Percentiles rank a stretch among this genome's conserved stretches.
These are phyloP conservation scores for Knoxdaviesia proteae DNA, from an alignment of 2,329 filamentous ascomycete species.

Conservation along the genomic window DNA sequence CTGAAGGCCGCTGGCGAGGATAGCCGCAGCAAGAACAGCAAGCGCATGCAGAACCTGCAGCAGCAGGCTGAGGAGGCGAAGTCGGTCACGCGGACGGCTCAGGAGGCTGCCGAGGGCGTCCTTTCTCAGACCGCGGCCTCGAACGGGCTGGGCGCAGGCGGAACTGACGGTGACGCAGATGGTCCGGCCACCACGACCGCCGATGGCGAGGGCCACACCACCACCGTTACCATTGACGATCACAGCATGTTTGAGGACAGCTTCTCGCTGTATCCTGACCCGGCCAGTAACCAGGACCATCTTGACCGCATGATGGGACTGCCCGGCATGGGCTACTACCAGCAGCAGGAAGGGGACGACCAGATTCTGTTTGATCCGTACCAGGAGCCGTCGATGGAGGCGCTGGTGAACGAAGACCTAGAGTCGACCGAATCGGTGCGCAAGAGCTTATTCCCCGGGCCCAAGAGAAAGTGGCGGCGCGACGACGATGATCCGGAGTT, in stretches of 20 bases:
- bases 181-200: neutral
- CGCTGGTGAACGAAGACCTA: conserved; percentile 19
- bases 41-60: conserved; percentile 33
- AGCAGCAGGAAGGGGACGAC: conserved; percentile 34
- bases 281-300: conserved; percentile 14
- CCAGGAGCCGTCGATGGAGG: conserved; percentile 26
- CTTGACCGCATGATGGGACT: conserved; percentile 20
- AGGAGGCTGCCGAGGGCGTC: conserved; percentile 16
- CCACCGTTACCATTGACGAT: neutral
- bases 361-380: conserved; percentile 39
- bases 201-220: neutral
- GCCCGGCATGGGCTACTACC: conserved; percentile 35
- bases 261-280: conserved; percentile 24
- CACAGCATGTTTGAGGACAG: neutral
- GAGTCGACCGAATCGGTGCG: conserved; percentile 32
- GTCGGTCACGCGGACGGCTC: conserved; percentile 12
- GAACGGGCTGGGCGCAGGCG: neutral
- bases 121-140: neutral
- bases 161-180: neutral
- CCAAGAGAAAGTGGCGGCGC: conserved; percentile 29
- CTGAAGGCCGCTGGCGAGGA: conserved; percentile 40
- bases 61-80: conserved; percentile 36
- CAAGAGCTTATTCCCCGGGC: conserved; percentile 26
- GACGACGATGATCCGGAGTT: conserved; percentile 36
- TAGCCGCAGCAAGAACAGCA: conserved; percentile 33